Evolutionary conservation across 495 filamentous ascomycete genomes (phyloP).

Genomic region (Aspergillus baeticus): DNA sequence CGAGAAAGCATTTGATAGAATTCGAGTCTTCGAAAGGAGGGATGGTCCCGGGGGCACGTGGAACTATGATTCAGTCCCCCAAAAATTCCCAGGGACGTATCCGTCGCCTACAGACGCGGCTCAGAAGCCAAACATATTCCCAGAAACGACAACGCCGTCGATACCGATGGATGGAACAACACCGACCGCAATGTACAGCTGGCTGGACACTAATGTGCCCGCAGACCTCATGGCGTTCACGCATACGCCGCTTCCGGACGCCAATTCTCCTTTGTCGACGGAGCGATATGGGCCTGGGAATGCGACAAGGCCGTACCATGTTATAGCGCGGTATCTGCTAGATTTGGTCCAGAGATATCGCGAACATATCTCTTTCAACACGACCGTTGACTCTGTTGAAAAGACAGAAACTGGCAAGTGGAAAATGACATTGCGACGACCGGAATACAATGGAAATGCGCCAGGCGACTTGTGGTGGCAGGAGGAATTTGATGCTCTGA

Average conservation of each 20-base stretch:
- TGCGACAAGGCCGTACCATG: constrained; percentile 26
- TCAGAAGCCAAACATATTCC: constrained; percentile 15
- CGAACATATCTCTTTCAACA: constrained; percentile 25
- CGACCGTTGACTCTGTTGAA: constrained; percentile 29
- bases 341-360: constrained; percentile 22
- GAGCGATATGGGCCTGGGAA: constrained; percentile 22
- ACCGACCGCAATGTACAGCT: constrained; percentile 26
- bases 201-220: constrained; percentile 32
- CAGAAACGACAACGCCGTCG: not conserved
- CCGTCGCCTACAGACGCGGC: not conserved
- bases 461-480: constrained; percentile 31
- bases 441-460: constrained; percentile 9
- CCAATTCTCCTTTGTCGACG: constrained; percentile 24
- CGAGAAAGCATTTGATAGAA: constrained; percentile 48
- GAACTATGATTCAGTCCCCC: constrained; percentile 26
- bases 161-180: constrained; percentile 22
- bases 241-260: constrained; percentile 24
- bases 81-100: constrained; percentile 9
- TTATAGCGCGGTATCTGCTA: constrained; percentile 24
- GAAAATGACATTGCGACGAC: constrained; percentile 24
- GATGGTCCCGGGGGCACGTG: constrained; percentile 50
- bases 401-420: constrained; percentile 22
- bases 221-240: constrained; percentile 29
- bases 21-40: constrained; percentile 55
- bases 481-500: constrained; percentile 61